phyloP scores from a whole-genome alignment of 2,329 filamentous ascomycete genomes.

The Calonectria hongkongensis region DNA sequence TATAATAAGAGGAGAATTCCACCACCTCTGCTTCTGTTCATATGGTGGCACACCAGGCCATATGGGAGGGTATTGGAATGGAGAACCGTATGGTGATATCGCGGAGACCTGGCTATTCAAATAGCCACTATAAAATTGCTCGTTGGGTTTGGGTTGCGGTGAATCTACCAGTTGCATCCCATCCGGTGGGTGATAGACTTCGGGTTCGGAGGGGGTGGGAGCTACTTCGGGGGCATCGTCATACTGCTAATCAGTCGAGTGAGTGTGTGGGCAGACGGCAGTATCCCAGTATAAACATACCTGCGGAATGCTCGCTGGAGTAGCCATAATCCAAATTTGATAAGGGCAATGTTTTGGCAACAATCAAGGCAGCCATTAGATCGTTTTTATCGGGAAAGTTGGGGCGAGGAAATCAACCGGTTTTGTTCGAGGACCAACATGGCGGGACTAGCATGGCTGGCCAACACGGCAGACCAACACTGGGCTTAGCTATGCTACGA shows the following conservation, averaged over 20 bases:
- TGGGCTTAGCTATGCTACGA: slow-evolving; percentile 2
- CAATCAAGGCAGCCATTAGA: not conserved
- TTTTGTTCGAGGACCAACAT: slow-evolving; percentile 4
- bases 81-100: not conserved
- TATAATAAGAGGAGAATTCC: not conserved
- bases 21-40: not conserved
- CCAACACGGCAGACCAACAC: no score
- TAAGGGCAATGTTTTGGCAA: no score
- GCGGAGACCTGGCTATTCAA: not conserved
- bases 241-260: not conserved
- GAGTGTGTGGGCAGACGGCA: not conserved
- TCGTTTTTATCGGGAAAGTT: not conserved
- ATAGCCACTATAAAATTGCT: not conserved
- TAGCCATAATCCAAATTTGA: not conserved
- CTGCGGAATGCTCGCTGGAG: not conserved
- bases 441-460: not conserved
- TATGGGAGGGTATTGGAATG: not conserved
- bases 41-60: not conserved
- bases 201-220: not conserved
- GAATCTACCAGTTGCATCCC: slow-evolving; percentile 4
- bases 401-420: not conserved
- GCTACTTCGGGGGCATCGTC: slow-evolving; percentile 11
- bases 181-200: not conserved
- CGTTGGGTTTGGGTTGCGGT: not conserved
- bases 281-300: not conserved